Evolutionary conservation across 306 rosid genomes (phyloP), one percentile per base, ranked within the genome.

Genomic region (Oxytropis ochrocephala): DNA sequence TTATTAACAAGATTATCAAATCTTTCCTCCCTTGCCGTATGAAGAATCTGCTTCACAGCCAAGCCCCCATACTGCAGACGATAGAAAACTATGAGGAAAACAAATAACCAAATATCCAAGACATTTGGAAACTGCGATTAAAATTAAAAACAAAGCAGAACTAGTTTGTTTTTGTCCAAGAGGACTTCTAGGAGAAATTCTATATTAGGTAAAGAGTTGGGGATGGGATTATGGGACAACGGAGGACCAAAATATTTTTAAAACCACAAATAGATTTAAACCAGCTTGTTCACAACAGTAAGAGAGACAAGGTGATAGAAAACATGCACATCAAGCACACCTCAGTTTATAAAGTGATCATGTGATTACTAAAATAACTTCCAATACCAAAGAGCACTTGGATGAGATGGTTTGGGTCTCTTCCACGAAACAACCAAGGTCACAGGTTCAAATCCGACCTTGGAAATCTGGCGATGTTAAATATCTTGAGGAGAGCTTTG

Each of bases 11-110:
- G 88, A 82, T 83, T 80, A 76, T 85, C 82, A 12, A 81, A 68
- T 70, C 75, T 84, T 69, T 84, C 91, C 72, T 83, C 81, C 84
- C 76, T 85, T 51, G 99, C 99, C 71, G 91, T 88, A 70, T 87
- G 54, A 52, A 94, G 86, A 83, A 94, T 90, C 79, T 94, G 95
- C 92, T 94, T 94, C 79, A 91, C 97, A 19, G 91, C 92, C 71
- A 91, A 85, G 58, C 99, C 99, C 98, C 99, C 99, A 94, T 81
- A 86, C 99, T 94, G 88, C 79, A 66, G 65, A 78, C 47, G 36
- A 62, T 44, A 77, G 71, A 50, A 75, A 44, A 52, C 46, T 13
- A 58, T n/a, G 14, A 33, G 33, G 24, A 29, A 42, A 64, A 13
- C 39, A 69, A 43, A 78, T 24, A 57, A 50, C 46, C 44, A 48